phyloP scores from a whole-genome alignment of 768 basidiomycete species.

The Suillus weaverae region DNA sequence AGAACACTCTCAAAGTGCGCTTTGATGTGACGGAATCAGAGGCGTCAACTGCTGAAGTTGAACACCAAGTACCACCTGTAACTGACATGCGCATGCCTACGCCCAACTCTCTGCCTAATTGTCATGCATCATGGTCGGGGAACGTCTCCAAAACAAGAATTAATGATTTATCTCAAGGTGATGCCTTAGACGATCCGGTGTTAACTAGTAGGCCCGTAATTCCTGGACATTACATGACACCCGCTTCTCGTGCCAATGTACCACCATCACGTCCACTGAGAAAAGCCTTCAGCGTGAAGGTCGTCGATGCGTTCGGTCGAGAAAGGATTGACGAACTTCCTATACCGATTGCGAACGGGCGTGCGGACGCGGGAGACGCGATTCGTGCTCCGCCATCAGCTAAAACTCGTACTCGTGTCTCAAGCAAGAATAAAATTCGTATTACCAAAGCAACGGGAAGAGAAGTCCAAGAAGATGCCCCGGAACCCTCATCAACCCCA shows the following conservation, averaged over 20 bases:
- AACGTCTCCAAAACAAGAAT: background rate
- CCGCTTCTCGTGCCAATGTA: slow-evolving; percentile 22
- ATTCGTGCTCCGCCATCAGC: slow-evolving; percentile 11
- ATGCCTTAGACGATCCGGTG: slow-evolving; percentile 5
- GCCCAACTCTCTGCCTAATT: no score
- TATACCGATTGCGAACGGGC: slow-evolving; percentile 10
- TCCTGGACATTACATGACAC: slow-evolving; percentile 22
- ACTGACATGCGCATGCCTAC: slow-evolving; percentile 23
- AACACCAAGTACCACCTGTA: slow-evolving; percentile 22
- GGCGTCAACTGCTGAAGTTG: slow-evolving; percentile 28
- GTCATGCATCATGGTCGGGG: background rate
- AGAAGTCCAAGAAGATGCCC: slow-evolving; percentile 44
- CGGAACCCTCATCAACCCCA: slow-evolving; percentile 20
- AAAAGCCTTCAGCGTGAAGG: slow-evolving; percentile 53
- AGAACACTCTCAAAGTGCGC: slow-evolving; percentile 67
- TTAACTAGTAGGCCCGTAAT: slow-evolving; percentile 18
- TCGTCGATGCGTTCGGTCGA: slow-evolving; percentile 71
- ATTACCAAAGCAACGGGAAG: slow-evolving; percentile 71
- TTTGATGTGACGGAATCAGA: slow-evolving; percentile 53
- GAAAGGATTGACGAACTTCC: slow-evolving; percentile 33
- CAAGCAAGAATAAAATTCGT: slow-evolving; percentile 47
- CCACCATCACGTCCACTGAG: slow-evolving; percentile 37
- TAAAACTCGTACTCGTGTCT: slow-evolving; percentile 18
- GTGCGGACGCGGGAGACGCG: slow-evolving; percentile 20
- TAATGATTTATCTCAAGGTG: background rate